Conservation (phyloP, 345 rosid genomes). For the Melaleuca alternifolia region DNA sequence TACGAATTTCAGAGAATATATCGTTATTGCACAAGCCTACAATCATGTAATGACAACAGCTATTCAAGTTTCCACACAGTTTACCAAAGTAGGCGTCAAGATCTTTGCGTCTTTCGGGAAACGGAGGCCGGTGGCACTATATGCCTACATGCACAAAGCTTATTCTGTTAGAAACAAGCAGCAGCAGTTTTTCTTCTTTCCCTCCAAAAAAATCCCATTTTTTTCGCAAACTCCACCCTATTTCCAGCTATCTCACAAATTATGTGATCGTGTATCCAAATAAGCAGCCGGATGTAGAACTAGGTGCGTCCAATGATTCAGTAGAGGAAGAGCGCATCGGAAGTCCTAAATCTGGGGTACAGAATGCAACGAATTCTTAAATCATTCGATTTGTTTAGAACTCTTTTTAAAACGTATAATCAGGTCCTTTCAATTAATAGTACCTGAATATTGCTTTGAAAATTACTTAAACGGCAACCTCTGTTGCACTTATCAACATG, state of each 20-base stretch:
- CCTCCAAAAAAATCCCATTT: background rate
- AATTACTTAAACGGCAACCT: background rate
- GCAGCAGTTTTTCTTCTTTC: background rate
- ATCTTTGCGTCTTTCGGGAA: background rate
- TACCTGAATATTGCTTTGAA: background rate
- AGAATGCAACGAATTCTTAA: background rate
- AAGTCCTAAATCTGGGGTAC: background rate
- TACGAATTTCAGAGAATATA: background rate
- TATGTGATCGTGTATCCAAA: background rate
- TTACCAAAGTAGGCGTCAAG: background rate
- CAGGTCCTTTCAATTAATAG: background rate
- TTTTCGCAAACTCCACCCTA: background rate
- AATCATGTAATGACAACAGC: background rate
- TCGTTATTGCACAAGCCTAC: background rate
- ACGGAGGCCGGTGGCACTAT: background rate
- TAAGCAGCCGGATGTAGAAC: background rate
- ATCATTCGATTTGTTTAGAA: background rate
- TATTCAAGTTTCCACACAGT: background rate
- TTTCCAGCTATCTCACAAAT: background rate
- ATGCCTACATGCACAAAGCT: background rate
- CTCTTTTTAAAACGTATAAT: background rate
- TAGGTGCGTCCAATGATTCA: background rate
- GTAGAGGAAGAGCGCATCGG: background rate
- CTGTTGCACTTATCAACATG: background rate
- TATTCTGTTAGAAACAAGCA: background rate